Conservation (phyloP, 352 stramenopile genomes). For the Phytophthora europaea region DNA sequence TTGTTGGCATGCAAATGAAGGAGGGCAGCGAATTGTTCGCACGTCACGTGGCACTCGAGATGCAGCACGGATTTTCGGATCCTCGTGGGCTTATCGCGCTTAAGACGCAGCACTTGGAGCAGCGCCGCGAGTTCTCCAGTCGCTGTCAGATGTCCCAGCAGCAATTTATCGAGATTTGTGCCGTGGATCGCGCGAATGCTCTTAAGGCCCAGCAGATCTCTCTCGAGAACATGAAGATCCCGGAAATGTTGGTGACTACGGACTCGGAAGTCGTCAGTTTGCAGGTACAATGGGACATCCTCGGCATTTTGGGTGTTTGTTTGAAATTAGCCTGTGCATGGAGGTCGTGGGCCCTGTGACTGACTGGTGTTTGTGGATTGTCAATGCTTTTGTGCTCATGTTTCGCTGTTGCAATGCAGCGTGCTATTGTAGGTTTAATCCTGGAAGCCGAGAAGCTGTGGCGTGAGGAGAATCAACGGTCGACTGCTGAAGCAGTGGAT, state of each 20-base stretch:
- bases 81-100: slow-evolving; percentile 58
- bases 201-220: slow-evolving; percentile 79
- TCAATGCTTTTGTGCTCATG: slow-evolving; percentile 11
- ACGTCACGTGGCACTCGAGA: slow-evolving; percentile 61
- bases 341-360: not conserved
- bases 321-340: not conserved
- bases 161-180: slow-evolving; percentile 83
- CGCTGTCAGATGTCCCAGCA: slow-evolving; percentile 82
- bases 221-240: slow-evolving; percentile 78
- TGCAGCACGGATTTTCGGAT: slow-evolving; percentile 54
- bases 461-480: slow-evolving; percentile 54
- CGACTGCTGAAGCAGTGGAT: slow-evolving; percentile 20
- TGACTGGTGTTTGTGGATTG: slow-evolving; percentile 13
- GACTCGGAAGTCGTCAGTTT: slow-evolving; percentile 53
- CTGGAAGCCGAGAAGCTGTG: slow-evolving; percentile 77
- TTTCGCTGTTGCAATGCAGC: slow-evolving; percentile 42
- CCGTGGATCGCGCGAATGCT: slow-evolving; percentile 68
- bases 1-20: slow-evolving; percentile 87
- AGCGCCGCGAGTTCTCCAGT: slow-evolving; percentile 71
- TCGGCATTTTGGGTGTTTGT: not conserved
- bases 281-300: slow-evolving; percentile 50
- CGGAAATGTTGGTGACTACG: slow-evolving; percentile 68
- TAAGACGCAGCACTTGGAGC: slow-evolving; percentile 73
- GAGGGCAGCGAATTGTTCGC: slow-evolving; percentile 77
- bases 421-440: slow-evolving; percentile 74